A percentile compares a stretch with the other conserved stretches of the same genome.
phyloP scores from a whole-genome alignment of 345 rosid genomes.

The Hirschfeldia incana region DNA sequence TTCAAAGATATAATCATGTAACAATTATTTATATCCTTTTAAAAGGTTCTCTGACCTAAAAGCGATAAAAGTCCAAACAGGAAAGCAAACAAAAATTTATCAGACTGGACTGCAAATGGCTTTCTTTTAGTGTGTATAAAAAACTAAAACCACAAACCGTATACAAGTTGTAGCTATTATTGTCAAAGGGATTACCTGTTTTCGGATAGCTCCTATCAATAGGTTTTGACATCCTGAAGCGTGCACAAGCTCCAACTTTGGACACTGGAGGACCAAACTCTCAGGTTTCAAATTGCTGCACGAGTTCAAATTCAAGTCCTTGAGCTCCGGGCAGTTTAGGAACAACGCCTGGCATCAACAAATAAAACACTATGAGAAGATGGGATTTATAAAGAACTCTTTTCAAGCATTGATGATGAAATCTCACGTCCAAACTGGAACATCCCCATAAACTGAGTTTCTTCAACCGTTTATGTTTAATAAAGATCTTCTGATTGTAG shows the following conservation, averaged over 20 bases:
- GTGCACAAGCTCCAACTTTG: slow-evolving; percentile 71
- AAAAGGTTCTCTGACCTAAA: background rate
- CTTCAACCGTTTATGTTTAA: slow-evolving; percentile 74
- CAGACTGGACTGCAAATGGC: background rate
- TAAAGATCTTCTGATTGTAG: slow-evolving; percentile 81
- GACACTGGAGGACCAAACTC: slow-evolving; percentile 83
- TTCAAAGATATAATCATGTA: background rate
- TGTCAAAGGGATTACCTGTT: slow-evolving; percentile 61
- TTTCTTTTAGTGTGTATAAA: background rate
- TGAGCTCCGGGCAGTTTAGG: slow-evolving; percentile 84
- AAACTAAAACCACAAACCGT: background rate
- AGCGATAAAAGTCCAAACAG: background rate
- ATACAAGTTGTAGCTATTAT: background rate
- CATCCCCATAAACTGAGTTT: slow-evolving; percentile 99
- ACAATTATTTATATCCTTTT: background rate
- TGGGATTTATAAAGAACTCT: background rate
- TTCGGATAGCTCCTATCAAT: slow-evolving; percentile 58
- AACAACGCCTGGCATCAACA: slow-evolving; percentile 77
- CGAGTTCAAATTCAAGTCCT: slow-evolving; percentile 77
- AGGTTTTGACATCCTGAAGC: slow-evolving; percentile 76
- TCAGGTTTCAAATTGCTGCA: slow-evolving; percentile 77
- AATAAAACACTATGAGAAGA: slow-evolving; percentile 34
- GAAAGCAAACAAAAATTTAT: background rate
- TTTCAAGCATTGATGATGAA: background rate
- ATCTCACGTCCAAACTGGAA: slow-evolving; percentile 89